Evolutionary conservation across 352 stramenopile species (phyloP).

Genomic region (Phytopythium aichiense): DNA sequence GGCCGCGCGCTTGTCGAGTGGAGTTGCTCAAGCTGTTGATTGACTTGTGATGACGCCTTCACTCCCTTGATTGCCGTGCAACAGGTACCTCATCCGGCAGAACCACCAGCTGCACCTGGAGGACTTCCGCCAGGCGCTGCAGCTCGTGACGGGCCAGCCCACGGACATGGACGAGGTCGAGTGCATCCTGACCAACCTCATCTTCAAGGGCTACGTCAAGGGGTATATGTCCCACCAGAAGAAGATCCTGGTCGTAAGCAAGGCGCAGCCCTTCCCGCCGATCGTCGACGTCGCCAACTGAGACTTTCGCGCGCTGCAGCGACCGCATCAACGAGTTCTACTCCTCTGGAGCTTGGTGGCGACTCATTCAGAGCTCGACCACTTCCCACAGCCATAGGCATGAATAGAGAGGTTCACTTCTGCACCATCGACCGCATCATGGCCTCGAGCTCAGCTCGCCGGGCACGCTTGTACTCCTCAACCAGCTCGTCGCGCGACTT

Average conservation of each 20-base stretch:
- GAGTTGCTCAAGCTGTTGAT: slow-evolving; percentile 1
- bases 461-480: slow-evolving; percentile 58
- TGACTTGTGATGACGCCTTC: neutral
- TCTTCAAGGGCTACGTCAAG: slow-evolving; percentile 95
- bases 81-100: slow-evolving; percentile 75
- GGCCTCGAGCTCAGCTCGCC: slow-evolving; percentile 55
- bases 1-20: neutral
- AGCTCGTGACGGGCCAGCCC: slow-evolving; percentile 74
- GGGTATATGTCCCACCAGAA: slow-evolving; percentile 97
- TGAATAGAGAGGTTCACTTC: slow-evolving; percentile 21
- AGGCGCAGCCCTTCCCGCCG: slow-evolving; percentile 91
- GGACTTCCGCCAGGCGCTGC: slow-evolving; percentile 86
- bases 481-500: slow-evolving; percentile 55
- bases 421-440: slow-evolving; percentile 68
- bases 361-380: neutral
- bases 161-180: slow-evolving; percentile 97
- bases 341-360: neutral
- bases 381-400: neutral
- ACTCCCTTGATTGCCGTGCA: neutral
- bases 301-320: neutral
- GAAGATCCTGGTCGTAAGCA: slow-evolving; percentile 94
- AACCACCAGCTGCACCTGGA: slow-evolving; percentile 89
- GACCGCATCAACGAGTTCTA: neutral
- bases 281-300: slow-evolving; percentile 75
- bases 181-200: slow-evolving; percentile 96